These are phyloP conservation scores for Fusarium continuum DNA, from an alignment of 2,329 filamentous ascomycete species.

Conservation along the genomic window DNA sequence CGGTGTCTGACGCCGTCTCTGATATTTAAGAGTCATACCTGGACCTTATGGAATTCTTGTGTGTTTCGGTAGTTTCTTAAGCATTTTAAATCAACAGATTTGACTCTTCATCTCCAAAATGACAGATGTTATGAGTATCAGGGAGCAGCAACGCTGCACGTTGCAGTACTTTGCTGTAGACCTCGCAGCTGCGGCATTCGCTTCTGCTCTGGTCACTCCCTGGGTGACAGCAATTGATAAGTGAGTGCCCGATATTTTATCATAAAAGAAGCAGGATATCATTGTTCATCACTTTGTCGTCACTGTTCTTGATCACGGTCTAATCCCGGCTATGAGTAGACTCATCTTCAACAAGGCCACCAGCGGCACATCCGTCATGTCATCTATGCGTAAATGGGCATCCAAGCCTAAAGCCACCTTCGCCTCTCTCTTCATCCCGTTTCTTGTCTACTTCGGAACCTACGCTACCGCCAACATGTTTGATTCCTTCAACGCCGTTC, in stretches of 20 bases:
- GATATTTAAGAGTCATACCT: conserved; percentile 25
- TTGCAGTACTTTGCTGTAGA: conserved; percentile 41
- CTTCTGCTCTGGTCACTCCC: conserved; percentile 40
- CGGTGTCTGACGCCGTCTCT: background rate
- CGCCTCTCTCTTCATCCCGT: conserved; percentile 36
- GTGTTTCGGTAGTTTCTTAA: background rate
- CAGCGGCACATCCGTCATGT: conserved; percentile 32
- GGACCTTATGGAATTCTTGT: background rate
- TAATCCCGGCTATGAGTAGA: conserved; percentile 2
- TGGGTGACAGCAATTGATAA: conserved; percentile 43
- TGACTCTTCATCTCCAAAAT: conserved; percentile 11
- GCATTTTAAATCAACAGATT: background rate
- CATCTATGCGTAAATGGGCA: conserved; percentile 36
- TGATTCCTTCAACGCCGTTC: conserved; percentile 36
- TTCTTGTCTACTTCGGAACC: conserved; percentile 43
- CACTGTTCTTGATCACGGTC: background rate
- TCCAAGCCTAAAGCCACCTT: conserved; percentile 35
- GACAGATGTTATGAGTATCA: conserved; percentile 38
- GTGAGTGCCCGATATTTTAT: conserved; percentile 11
- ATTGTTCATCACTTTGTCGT: rapidly evolving
- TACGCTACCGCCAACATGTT: conserved; percentile 42
- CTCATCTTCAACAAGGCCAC: conserved; percentile 40
- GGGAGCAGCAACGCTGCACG: conserved; percentile 38
- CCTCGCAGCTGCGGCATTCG: conserved; percentile 34
- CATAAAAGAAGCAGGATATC: too few relatives aligned